Percentiles rank a stretch among this genome's conserved stretches.
Conservation (phyloP, 768 basidiomycete genomes). For the Suillus alpinus region DNA sequence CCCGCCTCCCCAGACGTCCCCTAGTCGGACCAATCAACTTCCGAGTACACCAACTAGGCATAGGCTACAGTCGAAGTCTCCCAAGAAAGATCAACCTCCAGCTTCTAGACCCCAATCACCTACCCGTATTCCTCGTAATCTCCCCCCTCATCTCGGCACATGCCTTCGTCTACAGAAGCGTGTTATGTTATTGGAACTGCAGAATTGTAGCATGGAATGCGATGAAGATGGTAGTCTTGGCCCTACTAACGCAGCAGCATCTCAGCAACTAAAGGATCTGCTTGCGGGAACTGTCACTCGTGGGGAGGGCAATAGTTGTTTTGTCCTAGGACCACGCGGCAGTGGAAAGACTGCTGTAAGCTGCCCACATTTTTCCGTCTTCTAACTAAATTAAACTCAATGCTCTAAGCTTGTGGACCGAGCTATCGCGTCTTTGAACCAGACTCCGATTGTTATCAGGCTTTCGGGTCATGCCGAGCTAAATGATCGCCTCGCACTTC, state of each 20-base stretch:
- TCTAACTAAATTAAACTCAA: neutral
- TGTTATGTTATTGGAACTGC: constrained; percentile 48
- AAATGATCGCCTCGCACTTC: constrained; percentile 86
- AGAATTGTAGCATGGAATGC: constrained; percentile 16
- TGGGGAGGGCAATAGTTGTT: constrained; percentile 92
- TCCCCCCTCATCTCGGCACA: constrained; percentile 42
- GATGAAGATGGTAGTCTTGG: constrained; percentile 32
- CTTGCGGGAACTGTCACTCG: constrained; percentile 71
- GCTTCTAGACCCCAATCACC: constrained; percentile 9
- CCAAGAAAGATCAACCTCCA: constrained; percentile 14
- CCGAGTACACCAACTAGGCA: constrained; percentile 18
- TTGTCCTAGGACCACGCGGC: constrained; percentile 80
- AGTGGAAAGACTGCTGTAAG: constrained; percentile 82
- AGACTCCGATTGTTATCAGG: constrained; percentile 68
- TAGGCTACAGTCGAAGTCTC: constrained; percentile 8
- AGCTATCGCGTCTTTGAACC: constrained; percentile 46
- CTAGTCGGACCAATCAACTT: constrained; percentile 11
- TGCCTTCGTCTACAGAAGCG: constrained; percentile 58
- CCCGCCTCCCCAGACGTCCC: constrained; percentile 19
- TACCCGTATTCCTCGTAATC: constrained; percentile 21
- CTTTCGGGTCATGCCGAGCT: constrained; percentile 84
- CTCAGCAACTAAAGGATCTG: constrained; percentile 58
- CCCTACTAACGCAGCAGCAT: constrained; percentile 50
- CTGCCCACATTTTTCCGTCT: constrained; percentile 3
- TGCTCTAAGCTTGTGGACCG: constrained; percentile 55